These are phyloP conservation scores for Carex sylvatica DNA, from an alignment of 202 grass and related monocot genomes.

Conservation along the genomic window DNA sequence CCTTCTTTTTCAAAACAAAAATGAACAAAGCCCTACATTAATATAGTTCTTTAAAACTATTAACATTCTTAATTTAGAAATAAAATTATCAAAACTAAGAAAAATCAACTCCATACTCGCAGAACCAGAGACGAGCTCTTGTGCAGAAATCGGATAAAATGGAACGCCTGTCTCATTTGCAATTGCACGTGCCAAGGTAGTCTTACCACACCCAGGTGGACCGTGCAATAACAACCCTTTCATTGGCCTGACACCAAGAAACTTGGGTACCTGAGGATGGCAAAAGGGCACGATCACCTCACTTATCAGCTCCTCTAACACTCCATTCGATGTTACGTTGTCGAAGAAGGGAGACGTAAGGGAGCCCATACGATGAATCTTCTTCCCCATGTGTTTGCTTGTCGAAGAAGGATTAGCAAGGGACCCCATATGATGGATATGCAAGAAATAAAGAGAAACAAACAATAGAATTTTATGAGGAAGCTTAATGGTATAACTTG, in stretches of 20 bases:
- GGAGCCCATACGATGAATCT: no score
- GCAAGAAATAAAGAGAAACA: no score
- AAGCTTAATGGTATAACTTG: no score
- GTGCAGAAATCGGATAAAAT: slow-evolving; percentile 81
- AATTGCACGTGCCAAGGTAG: slow-evolving; percentile 76
- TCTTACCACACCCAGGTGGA: slow-evolving; percentile 85
- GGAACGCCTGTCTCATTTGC: slow-evolving; percentile 75
- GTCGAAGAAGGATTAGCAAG: no score
- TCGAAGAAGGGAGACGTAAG: no score
- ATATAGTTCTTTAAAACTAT: background rate
- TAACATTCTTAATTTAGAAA: background rate
- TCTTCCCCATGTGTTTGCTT: no score
- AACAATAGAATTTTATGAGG: no score
- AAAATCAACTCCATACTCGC: slow-evolving; percentile 42
- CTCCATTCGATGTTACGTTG: background rate
- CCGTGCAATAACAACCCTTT: slow-evolving; percentile 73
- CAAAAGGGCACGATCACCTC: slow-evolving; percentile 79
- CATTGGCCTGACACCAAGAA: slow-evolving; percentile 66
- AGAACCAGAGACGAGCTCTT: slow-evolving; percentile 67
- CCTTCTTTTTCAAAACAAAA: background rate
- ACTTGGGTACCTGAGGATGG: slow-evolving; percentile 58
- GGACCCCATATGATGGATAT: no score
- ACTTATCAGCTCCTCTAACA: slow-evolving; percentile 79
- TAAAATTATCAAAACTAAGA: background rate
- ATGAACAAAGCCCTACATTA: background rate